phyloP scores from a whole-genome alignment of 371 early-diverging fungal genomes.

The Catenaria anguillulae region DNA sequence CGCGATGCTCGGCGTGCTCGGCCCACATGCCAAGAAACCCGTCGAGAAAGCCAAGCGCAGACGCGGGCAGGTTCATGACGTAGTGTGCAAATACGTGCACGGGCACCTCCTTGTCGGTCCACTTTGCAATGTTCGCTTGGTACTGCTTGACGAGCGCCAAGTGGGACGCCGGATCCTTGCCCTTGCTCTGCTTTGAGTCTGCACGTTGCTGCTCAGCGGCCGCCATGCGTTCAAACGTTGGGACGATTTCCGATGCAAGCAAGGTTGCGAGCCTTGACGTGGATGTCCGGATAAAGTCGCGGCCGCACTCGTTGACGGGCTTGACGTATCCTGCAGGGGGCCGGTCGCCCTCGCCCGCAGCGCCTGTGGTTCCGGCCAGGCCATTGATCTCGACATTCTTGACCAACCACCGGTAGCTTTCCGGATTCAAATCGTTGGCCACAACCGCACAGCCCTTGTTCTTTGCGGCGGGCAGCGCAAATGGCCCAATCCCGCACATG shows the following conservation, averaged over 20 bases:
- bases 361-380: slow-evolving; percentile 21
- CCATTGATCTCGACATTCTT: slow-evolving; percentile 78
- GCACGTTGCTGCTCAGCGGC: slow-evolving; percentile 1
- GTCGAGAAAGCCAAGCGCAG: slow-evolving; percentile 83
- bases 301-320: slow-evolving; percentile 80
- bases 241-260: background rate
- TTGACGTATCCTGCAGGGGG: slow-evolving; percentile 28
- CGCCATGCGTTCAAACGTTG: slow-evolving; percentile 4
- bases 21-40: slow-evolving; percentile 21
- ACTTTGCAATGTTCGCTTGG: slow-evolving; percentile 6
- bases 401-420: slow-evolving; percentile 59
- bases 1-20: background rate
- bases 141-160: slow-evolving; percentile 2
- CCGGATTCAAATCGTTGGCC: slow-evolving; percentile 97
- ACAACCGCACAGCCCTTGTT: slow-evolving; percentile 60
- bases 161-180: slow-evolving; percentile 7
- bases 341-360: background rate
- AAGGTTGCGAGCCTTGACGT: slow-evolving; percentile 23
- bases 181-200: slow-evolving; percentile 10
- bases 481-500: slow-evolving; percentile 97
- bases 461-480: slow-evolving; percentile 90
- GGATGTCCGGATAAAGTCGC: slow-evolving; percentile 68
- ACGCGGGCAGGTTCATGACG: slow-evolving; percentile 95
- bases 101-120: slow-evolving; percentile 1
- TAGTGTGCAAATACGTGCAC: slow-evolving; percentile 67